Evolutionary conservation across 2,329 filamentous ascomycete species (phyloP), one percentile per base, ranked within the genome.

Genomic region (Biscogniauxia sp.): DNA sequence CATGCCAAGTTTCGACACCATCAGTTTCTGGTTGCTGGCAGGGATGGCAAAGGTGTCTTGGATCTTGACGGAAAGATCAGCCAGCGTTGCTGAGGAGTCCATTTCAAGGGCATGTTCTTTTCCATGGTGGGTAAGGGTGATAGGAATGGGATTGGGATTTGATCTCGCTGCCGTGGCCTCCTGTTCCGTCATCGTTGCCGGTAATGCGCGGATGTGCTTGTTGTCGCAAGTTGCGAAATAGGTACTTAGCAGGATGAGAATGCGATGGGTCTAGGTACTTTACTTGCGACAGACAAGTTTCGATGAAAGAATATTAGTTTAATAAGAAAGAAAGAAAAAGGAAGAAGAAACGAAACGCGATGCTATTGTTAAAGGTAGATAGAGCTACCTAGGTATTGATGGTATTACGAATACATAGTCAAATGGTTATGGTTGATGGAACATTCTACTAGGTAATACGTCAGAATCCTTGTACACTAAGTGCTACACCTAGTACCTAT

Each of bases 1-100:
- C 1, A 91, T 77, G 26, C 87, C 87, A 7, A 84, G 77, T 70
- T 89, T 90, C 51, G 88, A 81, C 15, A 86, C 81, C 65, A 91
- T 80, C 71, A 90, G 82, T 72, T 92, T 92, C 70, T 91, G 88
- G 73, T 91, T 87, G 9, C 79, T 72, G 41, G 76, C 62, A 0
- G 88, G 88, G 57, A 92, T 85, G 55, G 80, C 81, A 57, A 91
- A 80, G 2, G 75, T 73, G 51, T 76, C 72, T 59, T 83, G 78
- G 66, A 91, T 84, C 62, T 82, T 78, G 55, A 80, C 73, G 52
- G 87, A 87, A 45, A 92, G 83, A 68, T 90, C 87, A 58, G 76
- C 68, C 52, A 86, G 75, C 5, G 81, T 84, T 19, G 80, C 79
- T 61, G 79, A 76, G 15, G 75, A 66, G 7, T 76, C 72, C 55